Evolutionary conservation across 2,329 filamentous ascomycete genomes (phyloP).

Genomic region (Daldinia eschscholtzii): DNA sequence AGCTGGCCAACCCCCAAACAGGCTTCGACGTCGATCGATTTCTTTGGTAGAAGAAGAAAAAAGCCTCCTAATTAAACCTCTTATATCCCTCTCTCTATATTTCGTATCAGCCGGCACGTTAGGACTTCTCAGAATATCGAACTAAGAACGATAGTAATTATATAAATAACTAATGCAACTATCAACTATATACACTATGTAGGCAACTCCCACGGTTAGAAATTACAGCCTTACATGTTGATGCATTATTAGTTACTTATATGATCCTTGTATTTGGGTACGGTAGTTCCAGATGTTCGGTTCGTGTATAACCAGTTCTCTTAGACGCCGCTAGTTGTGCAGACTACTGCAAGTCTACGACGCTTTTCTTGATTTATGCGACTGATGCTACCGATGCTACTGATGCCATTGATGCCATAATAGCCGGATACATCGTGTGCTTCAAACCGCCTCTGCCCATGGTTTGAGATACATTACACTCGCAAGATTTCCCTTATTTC

Average conservation of each 20-base stretch:
- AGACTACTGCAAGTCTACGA: constrained; percentile 42
- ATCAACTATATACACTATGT: background rate
- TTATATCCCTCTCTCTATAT: constrained; percentile 6
- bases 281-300: constrained; percentile 35
- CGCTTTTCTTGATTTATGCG: constrained; percentile 39
- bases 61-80: constrained; percentile 19
- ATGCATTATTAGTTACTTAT: constrained; percentile 23
- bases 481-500: constrained; percentile 6
- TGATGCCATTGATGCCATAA: background rate
- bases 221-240: constrained; percentile 33
- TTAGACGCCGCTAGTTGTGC: constrained; percentile 33
- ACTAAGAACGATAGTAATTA: constrained; percentile 6
- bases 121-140: constrained; percentile 7
- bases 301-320: constrained; percentile 35
- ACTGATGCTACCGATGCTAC: background rate
- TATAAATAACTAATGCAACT: too few relatives aligned
- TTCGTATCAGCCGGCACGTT: constrained; percentile 23
- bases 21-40: constrained; percentile 17
- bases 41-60: background rate
- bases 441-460: constrained; percentile 4
- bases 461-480: constrained; percentile 5
- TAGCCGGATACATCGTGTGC: constrained; percentile 21
- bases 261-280: constrained; percentile 29
- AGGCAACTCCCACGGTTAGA: constrained; percentile 9
- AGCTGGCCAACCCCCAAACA: constrained; percentile 15